phyloP scores from a whole-genome alignment of 805 yeast genomes.

The Yarrowia yakushimensis region DNA sequence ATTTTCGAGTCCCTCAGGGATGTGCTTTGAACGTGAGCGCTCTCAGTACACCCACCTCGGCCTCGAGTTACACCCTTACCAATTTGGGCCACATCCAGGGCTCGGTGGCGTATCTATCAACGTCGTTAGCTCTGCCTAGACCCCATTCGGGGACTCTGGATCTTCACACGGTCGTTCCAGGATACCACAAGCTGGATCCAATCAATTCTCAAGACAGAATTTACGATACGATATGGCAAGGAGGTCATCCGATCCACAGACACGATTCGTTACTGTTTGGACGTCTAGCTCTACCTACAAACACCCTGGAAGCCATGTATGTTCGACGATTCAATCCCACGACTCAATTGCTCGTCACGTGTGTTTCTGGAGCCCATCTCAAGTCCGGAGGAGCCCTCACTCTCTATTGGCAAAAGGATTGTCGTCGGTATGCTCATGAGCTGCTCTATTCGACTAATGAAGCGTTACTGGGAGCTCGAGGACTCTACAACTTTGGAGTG shows the following conservation, averaged over 20 bases:
- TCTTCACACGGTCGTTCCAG: constrained; percentile 65
- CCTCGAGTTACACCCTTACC: constrained; percentile 67
- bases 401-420: constrained; percentile 57
- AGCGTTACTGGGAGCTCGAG: constrained; percentile 73
- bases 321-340: constrained; percentile 57
- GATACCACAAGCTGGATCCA: constrained; percentile 60
- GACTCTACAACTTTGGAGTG: constrained; percentile 61
- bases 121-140: constrained; percentile 54
- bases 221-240: constrained; percentile 34
- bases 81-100: constrained; percentile 68
- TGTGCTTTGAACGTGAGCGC: constrained; percentile 63
- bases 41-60: constrained; percentile 63
- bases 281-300: constrained; percentile 81
- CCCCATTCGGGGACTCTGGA: constrained; percentile 50
- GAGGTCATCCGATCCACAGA: constrained; percentile 33
- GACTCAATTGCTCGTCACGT: constrained; percentile 67
- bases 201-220: constrained; percentile 32
- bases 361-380: constrained; percentile 64
- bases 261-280: constrained; percentile 64
- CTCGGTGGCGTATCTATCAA: constrained; percentile 74
- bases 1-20: constrained; percentile 70
- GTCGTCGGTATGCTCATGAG: constrained; percentile 64
- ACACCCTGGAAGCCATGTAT: constrained; percentile 82
- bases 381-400: constrained; percentile 49
- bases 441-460: constrained; percentile 80